Conservation (phyloP, 2,329 filamentous ascomycete genomes). For the Hirsutella rhossiliensis region DNA sequence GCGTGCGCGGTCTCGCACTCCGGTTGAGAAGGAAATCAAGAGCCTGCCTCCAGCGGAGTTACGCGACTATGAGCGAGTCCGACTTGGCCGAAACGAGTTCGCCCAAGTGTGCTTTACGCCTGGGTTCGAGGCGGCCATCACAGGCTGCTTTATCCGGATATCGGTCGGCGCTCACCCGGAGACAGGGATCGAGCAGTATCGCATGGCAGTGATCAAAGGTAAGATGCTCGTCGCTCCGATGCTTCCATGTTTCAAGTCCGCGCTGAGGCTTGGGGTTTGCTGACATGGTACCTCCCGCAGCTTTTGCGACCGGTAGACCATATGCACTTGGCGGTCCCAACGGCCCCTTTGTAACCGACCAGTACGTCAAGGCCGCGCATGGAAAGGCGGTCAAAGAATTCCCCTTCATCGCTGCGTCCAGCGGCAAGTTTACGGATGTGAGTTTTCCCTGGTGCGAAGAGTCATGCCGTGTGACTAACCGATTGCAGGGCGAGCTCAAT, state of each 20-base stretch:
- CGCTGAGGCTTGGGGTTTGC: not conserved
- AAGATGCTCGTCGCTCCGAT: slow-evolving; percentile 7
- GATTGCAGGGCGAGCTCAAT: slow-evolving; percentile 57
- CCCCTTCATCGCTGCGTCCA: slow-evolving; percentile 84
- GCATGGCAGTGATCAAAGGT: slow-evolving; percentile 83
- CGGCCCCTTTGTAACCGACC: slow-evolving; percentile 69
- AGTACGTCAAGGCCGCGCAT: slow-evolving; percentile 71
- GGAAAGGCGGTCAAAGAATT: slow-evolving; percentile 76
- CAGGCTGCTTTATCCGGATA: slow-evolving; percentile 75
- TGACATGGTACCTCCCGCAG: slow-evolving; percentile 28
- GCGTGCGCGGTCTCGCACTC: slow-evolving; percentile 39
- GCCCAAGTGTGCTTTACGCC: slow-evolving; percentile 89
- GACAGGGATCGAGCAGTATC: slow-evolving; percentile 66
- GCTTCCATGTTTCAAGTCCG: not conserved
- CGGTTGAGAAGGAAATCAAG: slow-evolving; percentile 50
- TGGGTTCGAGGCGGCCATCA: slow-evolving; percentile 70
- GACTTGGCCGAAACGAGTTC: slow-evolving; percentile 77
- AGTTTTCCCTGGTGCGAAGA: slow-evolving; percentile 10
- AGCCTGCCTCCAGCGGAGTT: slow-evolving; percentile 61
- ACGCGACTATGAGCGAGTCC: slow-evolving; percentile 71
- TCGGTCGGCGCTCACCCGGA: slow-evolving; percentile 67
- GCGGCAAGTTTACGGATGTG: slow-evolving; percentile 74
- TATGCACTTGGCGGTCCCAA: slow-evolving; percentile 76
- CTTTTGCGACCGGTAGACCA: slow-evolving; percentile 64
- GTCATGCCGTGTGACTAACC: slow-evolving; percentile 10